These are phyloP conservation scores for Prunus armeniaca DNA, from an alignment of 306 rosid genomes.

Conservation along the genomic window DNA sequence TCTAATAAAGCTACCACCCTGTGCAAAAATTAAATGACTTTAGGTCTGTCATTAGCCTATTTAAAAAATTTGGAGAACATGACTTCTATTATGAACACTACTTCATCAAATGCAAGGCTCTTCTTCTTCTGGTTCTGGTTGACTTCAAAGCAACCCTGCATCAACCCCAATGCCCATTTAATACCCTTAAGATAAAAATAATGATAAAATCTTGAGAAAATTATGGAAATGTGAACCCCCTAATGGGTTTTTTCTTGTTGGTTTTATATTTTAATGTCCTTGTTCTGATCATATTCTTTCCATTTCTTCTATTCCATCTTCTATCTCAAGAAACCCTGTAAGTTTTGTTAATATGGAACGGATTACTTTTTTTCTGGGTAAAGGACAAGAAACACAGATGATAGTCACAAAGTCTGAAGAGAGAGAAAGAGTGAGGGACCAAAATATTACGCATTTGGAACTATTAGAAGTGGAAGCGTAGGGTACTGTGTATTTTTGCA, in stretches of 20 bases:
- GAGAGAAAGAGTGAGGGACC: slow-evolving; percentile 1
- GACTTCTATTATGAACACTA: neutral
- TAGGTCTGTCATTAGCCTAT: slow-evolving; percentile 11
- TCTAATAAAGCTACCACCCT: slow-evolving; percentile 8
- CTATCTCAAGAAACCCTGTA: slow-evolving; percentile 22
- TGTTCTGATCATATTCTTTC: slow-evolving; percentile 30
- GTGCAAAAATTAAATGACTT: slow-evolving; percentile 21
- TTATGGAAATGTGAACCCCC: slow-evolving; percentile 24
- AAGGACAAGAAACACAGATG: slow-evolving; percentile 22
- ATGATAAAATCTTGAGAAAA: neutral
- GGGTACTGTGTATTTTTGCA: slow-evolving; percentile 12
- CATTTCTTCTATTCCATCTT: slow-evolving; percentile 45
- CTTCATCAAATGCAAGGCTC: slow-evolving; percentile 27
- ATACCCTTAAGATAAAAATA: slow-evolving; percentile 13
- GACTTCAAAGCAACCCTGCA: slow-evolving; percentile 45
- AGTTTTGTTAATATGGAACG: neutral
- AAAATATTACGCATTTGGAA: neutral
- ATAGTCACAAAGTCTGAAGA: slow-evolving; percentile 16
- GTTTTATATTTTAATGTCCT: slow-evolving; percentile 12
- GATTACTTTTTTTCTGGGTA: slow-evolving; percentile 5
- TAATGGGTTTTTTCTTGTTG: neutral
- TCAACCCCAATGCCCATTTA: slow-evolving; percentile 50
- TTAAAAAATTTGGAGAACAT: neutral
- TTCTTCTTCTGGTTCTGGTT: slow-evolving; percentile 18
- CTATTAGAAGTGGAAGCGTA: slow-evolving; percentile 14